phyloP scores from a whole-genome alignment of 2,329 filamentous ascomycete genomes.

The Colletotrichum liaoningense region DNA sequence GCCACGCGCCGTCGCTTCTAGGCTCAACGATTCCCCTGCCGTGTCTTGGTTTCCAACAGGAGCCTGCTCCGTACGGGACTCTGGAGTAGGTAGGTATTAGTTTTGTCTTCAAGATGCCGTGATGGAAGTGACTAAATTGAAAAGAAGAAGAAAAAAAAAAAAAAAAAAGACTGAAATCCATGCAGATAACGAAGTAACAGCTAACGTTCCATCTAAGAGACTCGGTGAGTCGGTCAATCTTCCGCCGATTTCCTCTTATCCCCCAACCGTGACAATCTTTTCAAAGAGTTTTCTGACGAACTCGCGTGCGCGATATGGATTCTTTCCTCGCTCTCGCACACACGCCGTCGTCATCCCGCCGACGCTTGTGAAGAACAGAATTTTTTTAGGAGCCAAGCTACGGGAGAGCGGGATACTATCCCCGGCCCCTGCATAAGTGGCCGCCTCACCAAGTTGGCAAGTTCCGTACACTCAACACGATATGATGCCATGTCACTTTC shows the following conservation, averaged over 20 bases:
- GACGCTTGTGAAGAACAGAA: not conserved
- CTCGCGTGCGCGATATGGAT: no score
- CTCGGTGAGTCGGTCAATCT: no score
- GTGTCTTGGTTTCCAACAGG: not conserved
- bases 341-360: not conserved
- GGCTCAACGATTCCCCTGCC: not conserved
- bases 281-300: no score
- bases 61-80: not conserved
- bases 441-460: not conserved
- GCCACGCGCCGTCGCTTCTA: not conserved
- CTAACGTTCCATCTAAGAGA: no score
- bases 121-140: not conserved
- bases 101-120: not conserved
- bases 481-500: not conserved
- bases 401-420: slow-evolving; percentile 14
- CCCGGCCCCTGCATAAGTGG: slow-evolving; percentile 23
- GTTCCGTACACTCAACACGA: not conserved
- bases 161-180: not conserved
- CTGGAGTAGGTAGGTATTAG: no score
- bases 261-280: no score
- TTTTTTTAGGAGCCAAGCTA: not conserved
- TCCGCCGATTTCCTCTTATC: no score
- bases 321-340: no score
- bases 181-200: no score
- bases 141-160: not conserved